phyloP scores from a whole-genome alignment of 257 asterid species.

The Ajuga chamaepitys region DNA sequence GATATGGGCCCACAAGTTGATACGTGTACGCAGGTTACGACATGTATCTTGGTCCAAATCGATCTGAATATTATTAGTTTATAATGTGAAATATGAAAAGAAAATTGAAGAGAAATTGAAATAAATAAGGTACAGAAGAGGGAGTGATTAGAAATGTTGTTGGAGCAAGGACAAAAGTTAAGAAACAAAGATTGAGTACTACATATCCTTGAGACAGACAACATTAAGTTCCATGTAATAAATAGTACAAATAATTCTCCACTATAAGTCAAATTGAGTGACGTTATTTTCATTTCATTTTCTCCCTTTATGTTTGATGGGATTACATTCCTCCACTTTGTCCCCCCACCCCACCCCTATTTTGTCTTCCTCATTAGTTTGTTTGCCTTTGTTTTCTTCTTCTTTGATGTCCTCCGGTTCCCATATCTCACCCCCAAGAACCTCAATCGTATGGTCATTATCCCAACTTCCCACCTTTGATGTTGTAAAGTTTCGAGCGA shows the following conservation, averaged over 20 bases:
- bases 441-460: too few relatives aligned
- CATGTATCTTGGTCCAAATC: too few relatives aligned
- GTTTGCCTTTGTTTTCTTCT: constrained; percentile 4
- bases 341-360: constrained; percentile 43
- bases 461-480: too few relatives aligned
- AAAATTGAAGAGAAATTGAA: neutral
- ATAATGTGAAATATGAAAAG: neutral
- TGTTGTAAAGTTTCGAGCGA: too few relatives aligned
- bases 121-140: neutral
- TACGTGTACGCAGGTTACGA: too few relatives aligned
- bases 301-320: constrained; percentile 39
- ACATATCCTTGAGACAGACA: constrained; percentile 31
- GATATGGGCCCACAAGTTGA: too few relatives aligned
- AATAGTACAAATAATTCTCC: constrained; percentile 41
- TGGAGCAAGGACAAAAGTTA: constrained; percentile 12
- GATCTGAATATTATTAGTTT: too few relatives aligned
- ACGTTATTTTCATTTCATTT: constrained; percentile 2
- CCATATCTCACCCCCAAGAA: constrained; percentile 12
- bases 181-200: constrained; percentile 25
- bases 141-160: neutral
- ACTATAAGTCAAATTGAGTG: constrained; percentile 49
- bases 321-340: constrained; percentile 79
- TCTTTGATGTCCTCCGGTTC: constrained; percentile 26
- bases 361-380: neutral
- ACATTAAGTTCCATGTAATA: constrained; percentile 23